These are phyloP conservation scores for Lepidium campestre DNA, from an alignment of 441 rosid species.

Conservation along the genomic window DNA sequence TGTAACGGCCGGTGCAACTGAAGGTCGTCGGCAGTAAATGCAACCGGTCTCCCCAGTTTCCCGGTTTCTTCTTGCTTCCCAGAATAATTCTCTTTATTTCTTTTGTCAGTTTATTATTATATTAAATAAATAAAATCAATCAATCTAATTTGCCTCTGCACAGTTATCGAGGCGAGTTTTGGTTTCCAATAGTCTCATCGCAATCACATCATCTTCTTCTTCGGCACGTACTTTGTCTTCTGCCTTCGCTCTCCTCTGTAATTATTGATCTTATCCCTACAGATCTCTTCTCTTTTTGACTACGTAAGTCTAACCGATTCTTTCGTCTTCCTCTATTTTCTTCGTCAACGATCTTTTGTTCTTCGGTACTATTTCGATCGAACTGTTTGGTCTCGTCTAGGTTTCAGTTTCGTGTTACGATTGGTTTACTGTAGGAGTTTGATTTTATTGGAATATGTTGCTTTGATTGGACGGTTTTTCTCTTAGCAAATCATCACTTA, in stretches of 20 bases:
- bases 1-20: slow-evolving; percentile 25
- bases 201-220: slow-evolving; percentile 15
- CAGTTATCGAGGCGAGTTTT: slow-evolving; percentile 20
- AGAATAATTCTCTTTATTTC: neutral
- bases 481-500: neutral
- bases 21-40: neutral
- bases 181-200: neutral
- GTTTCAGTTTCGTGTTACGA: neutral
- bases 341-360: slow-evolving; percentile 2
- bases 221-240: slow-evolving; percentile 1
- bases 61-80: slow-evolving; percentile 17
- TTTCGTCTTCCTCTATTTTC: neutral
- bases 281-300: slow-evolving; percentile 1
- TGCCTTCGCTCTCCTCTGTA: neutral
- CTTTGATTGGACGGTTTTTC: neutral
- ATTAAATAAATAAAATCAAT: too few species aligned
- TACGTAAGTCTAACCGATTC: slow-evolving; percentile 6
- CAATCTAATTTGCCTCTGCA: too few species aligned
- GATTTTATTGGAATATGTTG: neutral
- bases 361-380: neutral
- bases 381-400: neutral
- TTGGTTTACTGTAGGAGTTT: neutral
- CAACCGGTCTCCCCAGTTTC: slow-evolving; percentile 33
- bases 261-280: neutral
- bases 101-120: neutral